Conservation (phyloP, 2,329 filamentous ascomycete species). For the Colletotrichum eremochloae region DNA sequence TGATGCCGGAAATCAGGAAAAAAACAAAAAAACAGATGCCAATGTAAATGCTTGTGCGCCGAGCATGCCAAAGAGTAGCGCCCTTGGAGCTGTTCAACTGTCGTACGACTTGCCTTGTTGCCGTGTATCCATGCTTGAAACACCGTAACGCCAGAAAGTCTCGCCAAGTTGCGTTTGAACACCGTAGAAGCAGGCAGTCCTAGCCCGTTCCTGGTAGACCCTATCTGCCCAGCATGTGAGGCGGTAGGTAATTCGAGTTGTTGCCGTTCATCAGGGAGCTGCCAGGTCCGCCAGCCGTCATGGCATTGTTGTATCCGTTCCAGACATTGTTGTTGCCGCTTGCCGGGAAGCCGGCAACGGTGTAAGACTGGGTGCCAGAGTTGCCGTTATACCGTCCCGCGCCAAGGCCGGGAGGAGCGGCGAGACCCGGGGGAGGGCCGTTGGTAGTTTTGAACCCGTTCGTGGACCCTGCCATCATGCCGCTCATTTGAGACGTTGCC, state of each 20-base stretch:
- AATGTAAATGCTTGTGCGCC: slow-evolving; percentile 38
- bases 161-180: slow-evolving; percentile 8
- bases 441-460: slow-evolving; percentile 76
- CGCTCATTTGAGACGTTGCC: slow-evolving; percentile 65
- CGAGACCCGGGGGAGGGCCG: slow-evolving; percentile 85
- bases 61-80: slow-evolving; percentile 5
- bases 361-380: slow-evolving; percentile 37
- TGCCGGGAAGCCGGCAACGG: slow-evolving; percentile 42
- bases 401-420: slow-evolving; percentile 79
- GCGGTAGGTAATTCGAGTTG: slow-evolving; percentile 47
- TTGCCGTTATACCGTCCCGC: slow-evolving; percentile 46
- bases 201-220: neutral
- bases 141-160: slow-evolving; percentile 21
- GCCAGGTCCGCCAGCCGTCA: slow-evolving; percentile 43
- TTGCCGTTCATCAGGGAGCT: slow-evolving; percentile 44
- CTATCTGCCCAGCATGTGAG: slow-evolving; percentile 54
- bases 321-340: slow-evolving; percentile 43
- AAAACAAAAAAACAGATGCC: slow-evolving; percentile 23
- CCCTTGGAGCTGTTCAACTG: slow-evolving; percentile 10
- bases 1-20: neutral
- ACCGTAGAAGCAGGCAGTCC: neutral
- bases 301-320: slow-evolving; percentile 37
- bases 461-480: slow-evolving; percentile 65
- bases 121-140: slow-evolving; percentile 29
- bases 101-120: slow-evolving; percentile 4